Evolutionary conservation across 2,329 filamentous ascomycete species (phyloP).

Genomic region (Curvularia sp.): DNA sequence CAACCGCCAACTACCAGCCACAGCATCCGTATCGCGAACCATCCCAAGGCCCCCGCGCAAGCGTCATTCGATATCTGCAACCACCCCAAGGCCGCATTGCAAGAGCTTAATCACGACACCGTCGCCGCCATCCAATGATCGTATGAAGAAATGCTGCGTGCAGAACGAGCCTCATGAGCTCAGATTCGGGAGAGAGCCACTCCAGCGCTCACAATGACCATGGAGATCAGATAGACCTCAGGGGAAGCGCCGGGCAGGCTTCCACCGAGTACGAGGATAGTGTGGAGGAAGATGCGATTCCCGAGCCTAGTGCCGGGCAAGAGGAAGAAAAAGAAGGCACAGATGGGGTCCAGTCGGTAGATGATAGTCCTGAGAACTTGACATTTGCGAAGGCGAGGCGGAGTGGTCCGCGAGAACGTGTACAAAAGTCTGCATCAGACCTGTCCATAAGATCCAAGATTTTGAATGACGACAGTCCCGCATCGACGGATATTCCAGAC

Average conservation of each 20-base stretch:
- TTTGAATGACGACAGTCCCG: conserved; percentile 64
- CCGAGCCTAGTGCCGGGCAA: conserved; percentile 20
- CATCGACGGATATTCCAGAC: conserved; percentile 78
- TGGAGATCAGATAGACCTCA: conserved; percentile 41
- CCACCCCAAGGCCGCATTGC: conserved; percentile 8
- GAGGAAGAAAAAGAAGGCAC: conserved; percentile 31
- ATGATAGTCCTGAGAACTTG: conserved; percentile 35
- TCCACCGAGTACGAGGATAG: not conserved
- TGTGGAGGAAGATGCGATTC: conserved; percentile 13
- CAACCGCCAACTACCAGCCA: conserved; percentile 20
- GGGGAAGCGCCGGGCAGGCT: conserved; percentile 44
- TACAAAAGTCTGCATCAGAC: conserved; percentile 33
- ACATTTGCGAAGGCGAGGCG: conserved; percentile 43
- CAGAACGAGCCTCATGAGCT: conserved; percentile 69
- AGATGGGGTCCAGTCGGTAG: conserved; percentile 35
- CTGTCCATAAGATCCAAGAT: conserved; percentile 23
- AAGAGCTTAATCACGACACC: conserved; percentile 9
- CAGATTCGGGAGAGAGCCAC: conserved; percentile 67
- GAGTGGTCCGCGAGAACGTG: conserved; percentile 22
- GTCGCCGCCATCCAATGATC: conserved; percentile 21
- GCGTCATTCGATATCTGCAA: conserved; percentile 4
- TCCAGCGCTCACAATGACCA: conserved; percentile 62
- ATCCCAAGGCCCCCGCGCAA: conserved; percentile 20
- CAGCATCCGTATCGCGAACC: conserved; percentile 16
- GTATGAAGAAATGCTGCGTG: conserved; percentile 61